Evolutionary conservation across 345 rosid genomes (phyloP).

Genomic region (Lenwebbia sp.): DNA sequence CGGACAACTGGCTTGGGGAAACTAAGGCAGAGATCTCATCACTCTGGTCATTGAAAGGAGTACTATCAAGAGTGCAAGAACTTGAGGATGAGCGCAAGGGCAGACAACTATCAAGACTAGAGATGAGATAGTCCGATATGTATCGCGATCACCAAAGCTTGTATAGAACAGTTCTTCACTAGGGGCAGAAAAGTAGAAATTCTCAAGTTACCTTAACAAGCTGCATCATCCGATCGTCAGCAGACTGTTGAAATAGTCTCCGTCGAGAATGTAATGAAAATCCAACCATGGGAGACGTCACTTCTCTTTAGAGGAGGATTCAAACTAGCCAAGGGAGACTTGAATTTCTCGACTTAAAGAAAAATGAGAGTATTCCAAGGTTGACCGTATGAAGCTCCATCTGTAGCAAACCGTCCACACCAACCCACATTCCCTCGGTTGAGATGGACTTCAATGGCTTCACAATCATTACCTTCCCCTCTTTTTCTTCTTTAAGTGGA

Average conservation of each 20-base stretch:
- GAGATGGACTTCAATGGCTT: neutral
- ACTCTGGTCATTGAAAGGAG: neutral
- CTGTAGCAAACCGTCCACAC: neutral
- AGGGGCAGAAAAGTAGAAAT: neutral
- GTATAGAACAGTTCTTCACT: neutral
- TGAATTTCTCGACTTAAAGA: neutral
- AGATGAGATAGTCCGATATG: neutral
- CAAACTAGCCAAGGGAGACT: neutral
- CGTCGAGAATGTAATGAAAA: neutral
- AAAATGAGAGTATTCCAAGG: neutral
- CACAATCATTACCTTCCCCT: neutral
- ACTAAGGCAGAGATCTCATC: neutral
- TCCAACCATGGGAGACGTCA: neutral
- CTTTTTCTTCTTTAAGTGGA: neutral
- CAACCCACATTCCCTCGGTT: neutral
- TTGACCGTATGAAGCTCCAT: neutral
- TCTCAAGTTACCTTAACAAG: neutral
- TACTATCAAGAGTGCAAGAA: neutral
- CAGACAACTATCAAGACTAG: neutral
- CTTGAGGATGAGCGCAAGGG: neutral
- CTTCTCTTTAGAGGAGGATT: neutral
- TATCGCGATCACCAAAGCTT: neutral
- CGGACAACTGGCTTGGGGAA: neutral
- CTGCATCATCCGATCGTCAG: neutral
- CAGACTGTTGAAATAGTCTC: neutral